phyloP scores from a whole-genome alignment of 768 basidiomycete genomes.

The Boletus rubroflammeus region DNA sequence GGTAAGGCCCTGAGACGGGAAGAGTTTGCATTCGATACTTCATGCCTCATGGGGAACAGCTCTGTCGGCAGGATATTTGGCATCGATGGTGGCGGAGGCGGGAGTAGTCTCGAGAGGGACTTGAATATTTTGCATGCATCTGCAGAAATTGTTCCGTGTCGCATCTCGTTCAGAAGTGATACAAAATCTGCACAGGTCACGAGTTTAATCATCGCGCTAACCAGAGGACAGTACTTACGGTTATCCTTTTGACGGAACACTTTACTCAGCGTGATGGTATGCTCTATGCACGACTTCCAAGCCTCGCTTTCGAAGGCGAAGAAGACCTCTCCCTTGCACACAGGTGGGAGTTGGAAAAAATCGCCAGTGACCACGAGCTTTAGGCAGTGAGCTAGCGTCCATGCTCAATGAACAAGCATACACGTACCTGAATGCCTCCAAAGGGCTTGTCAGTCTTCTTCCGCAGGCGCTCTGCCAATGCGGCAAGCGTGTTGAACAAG shows the following conservation, averaged over 20 bases:
- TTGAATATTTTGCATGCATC: conserved; percentile 47
- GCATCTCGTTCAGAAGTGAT: conserved; percentile 72
- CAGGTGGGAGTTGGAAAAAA: conserved; percentile 58
- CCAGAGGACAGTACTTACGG: conserved; percentile 36
- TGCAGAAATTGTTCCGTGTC: conserved; percentile 52
- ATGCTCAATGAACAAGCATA: not conserved
- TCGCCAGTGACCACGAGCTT: conserved; percentile 55
- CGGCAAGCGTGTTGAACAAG: conserved; percentile 56
- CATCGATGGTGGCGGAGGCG: conserved; percentile 22
- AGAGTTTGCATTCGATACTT: conserved; percentile 65
- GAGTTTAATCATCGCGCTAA: not conserved
- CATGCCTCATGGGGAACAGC: conserved; percentile 61
- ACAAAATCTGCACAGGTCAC: conserved; percentile 50
- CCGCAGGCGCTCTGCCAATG: conserved; percentile 48
- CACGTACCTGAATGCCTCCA: conserved; percentile 59
- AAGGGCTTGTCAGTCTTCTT: conserved; percentile 51
- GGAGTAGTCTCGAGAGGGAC: conserved; percentile 35
- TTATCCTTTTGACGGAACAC: conserved; percentile 77
- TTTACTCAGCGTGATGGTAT: conserved; percentile 62
- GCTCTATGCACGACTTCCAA: conserved; percentile 43
- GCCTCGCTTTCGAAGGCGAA: conserved; percentile 65
- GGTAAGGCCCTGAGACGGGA: conserved; percentile 49
- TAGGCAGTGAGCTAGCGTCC: not conserved
- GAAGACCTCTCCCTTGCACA: conserved; percentile 43
- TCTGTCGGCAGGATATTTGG: conserved; percentile 46